A percentile compares a stretch with the other conserved stretches of the same genome.
Evolutionary conservation across 2,329 filamentous ascomycete genomes (phyloP).

Genomic region (Claviceps citrina): DNA sequence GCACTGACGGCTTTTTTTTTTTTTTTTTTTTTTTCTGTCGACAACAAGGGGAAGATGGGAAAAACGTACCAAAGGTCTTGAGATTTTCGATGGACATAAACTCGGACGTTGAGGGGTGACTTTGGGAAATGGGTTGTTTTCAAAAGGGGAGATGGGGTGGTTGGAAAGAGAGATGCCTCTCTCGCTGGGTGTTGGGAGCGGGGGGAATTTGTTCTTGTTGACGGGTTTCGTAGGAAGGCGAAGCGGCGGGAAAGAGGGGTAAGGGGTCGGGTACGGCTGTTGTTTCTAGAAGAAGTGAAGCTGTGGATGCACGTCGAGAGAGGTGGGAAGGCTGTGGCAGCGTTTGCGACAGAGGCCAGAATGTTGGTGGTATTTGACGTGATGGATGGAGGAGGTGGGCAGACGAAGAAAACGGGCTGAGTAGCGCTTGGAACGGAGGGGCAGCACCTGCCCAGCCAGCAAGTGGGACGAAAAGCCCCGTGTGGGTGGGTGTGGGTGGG

Average conservation of each 20-base stretch:
- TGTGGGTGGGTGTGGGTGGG: neutral
- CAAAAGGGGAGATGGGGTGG: conserved; percentile 31
- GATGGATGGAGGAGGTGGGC: conserved; percentile 5
- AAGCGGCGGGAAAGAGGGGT: neutral
- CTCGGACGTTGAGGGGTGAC: conserved; percentile 52
- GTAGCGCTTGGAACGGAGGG: neutral
- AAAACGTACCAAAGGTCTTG: conserved; percentile 71
- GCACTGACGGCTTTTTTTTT: neutral
- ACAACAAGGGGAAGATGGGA: neutral
- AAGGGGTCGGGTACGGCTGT: neutral
- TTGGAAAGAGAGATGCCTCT: conserved; percentile 27
- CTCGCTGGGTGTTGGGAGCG: conserved; percentile 26
- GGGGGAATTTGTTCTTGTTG: conserved; percentile 7
- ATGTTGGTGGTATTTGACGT: conserved; percentile 1
- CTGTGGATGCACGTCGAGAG: neutral
- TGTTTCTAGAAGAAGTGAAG: neutral
- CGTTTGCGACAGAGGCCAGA: conserved; percentile 4
- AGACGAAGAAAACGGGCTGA: conserved; percentile 3
- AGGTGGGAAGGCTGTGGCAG: conserved; percentile 1
- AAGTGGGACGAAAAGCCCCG: neutral
- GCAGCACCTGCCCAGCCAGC: conserved; percentile 1
- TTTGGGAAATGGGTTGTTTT: conserved; percentile 35
- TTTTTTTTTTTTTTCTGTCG: too few relatives aligned
- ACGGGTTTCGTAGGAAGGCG: conserved; percentile 7
- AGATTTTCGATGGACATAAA: conserved; percentile 99